Base-by-base conservation (phyloP, 2,329 filamentous ascomycete species). In the Gaeumannomyces tritici region DNA sequence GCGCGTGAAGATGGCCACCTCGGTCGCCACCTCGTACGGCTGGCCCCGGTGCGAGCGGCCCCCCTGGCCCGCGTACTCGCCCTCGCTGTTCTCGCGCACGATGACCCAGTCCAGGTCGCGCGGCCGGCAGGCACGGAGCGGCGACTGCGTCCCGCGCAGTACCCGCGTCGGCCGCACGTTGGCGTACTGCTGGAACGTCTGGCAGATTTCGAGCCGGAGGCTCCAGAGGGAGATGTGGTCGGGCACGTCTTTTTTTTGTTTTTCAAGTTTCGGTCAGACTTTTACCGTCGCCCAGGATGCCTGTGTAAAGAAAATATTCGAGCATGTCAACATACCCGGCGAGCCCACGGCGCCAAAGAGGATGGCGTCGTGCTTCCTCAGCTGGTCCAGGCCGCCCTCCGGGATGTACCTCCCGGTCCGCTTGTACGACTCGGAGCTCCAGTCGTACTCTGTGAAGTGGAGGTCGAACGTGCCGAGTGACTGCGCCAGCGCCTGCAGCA, bases 171-270 rank as follows among this genome's bases (percentile, higher is more conserved):
- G 86, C 5, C 86, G 80, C 1, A 89, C 82, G 68, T 89, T 89
- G 64, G 85, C 84, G 67, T 87, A 89, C 68, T 88, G 85, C 66
- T 88, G 85, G 59, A 88, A 74, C 15, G 81, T 77, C 66, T 87
- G 84, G 67, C 86, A 83, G 66, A 89, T 85, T 1, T 85, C 83
- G 1, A 89, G 76, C 42, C 85, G 82, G 18, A 89, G 76, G 31
- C 79, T 77, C 86, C 86, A 88, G 26, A 89, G 81, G 0, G 83
- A 86, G 66, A 88, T 84, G 66, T 88, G 84, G 66, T 88, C 86
- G 0, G 86, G 85, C 0, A 88, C 83, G 61, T 85, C 80, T 73
- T 77, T 61, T 8, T 60, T 15, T 27, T 55, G n/a, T 26, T 24
- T 11, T 59, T n/a, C n/a, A n/a, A n/a, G n/a, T n/a, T 42, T 55